These are phyloP conservation scores for Phytophthora nicotianae DNA, from an alignment of 352 stramenopile species.

Conservation along the genomic window DNA sequence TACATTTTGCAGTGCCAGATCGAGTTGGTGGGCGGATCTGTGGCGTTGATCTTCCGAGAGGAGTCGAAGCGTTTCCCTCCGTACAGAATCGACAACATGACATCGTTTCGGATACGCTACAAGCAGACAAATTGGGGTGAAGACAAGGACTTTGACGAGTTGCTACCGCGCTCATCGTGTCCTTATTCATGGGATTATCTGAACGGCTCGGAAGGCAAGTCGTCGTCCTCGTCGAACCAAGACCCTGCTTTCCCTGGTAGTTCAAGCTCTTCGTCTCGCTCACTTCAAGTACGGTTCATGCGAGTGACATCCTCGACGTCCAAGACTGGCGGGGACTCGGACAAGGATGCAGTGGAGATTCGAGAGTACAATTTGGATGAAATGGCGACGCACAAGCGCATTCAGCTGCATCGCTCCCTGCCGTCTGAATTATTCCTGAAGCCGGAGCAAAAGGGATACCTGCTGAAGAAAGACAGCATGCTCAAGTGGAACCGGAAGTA, in stretches of 20 bases:
- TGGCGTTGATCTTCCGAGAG: constrained; percentile 85
- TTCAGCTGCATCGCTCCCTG: constrained; percentile 84
- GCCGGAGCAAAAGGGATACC: constrained; percentile 77
- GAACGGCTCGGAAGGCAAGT: constrained; percentile 67
- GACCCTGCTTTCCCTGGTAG: constrained; percentile 67
- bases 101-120: constrained; percentile 88
- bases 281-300: constrained; percentile 89
- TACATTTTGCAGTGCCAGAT: constrained; percentile 92
- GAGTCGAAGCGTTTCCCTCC: constrained; percentile 87
- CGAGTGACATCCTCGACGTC: constrained; percentile 80
- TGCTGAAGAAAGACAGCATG: constrained; percentile 89
- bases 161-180: constrained; percentile 73
- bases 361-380: constrained; percentile 89
- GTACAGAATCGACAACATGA: constrained; percentile 93
- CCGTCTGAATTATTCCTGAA: constrained; percentile 81
- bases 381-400: constrained; percentile 80
- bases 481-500: constrained; percentile 92
- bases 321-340: constrained; percentile 47
- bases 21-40: constrained; percentile 84
- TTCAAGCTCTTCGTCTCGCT: constrained; percentile 64
- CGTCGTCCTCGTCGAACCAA: constrained; percentile 56
- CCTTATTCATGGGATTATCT: constrained; percentile 89
- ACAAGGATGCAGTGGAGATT: constrained; percentile 86
- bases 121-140: constrained; percentile 81
- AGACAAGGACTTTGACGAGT: constrained; percentile 77